Conservation (phyloP, 176 grass and related monocot genomes). For the Canna indica region DNA sequence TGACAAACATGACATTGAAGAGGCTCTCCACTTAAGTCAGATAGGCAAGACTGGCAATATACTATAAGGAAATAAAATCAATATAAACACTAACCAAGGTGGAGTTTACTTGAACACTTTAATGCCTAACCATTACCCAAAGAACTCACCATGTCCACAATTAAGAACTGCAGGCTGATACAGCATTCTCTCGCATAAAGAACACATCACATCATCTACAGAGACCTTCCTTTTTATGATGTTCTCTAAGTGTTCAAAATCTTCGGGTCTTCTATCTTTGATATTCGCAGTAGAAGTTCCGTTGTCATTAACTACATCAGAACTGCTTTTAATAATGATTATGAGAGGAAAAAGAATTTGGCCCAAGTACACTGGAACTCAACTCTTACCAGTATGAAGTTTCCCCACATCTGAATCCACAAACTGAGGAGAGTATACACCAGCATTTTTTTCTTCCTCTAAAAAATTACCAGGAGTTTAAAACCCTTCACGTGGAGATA, state of each 20-base stretch:
- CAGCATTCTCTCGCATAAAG: slow-evolving; percentile 52
- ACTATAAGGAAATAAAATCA: slow-evolving; percentile 38
- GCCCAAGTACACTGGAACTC: background rate
- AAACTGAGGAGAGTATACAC: slow-evolving; percentile 59
- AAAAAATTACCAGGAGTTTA: background rate
- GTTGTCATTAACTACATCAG: background rate
- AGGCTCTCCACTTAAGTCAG: slow-evolving; percentile 31
- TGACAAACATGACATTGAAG: slow-evolving; percentile 63
- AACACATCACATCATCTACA: slow-evolving; percentile 52
- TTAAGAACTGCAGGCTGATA: slow-evolving; percentile 85
- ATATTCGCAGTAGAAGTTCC: background rate
- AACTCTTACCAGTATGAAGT: slow-evolving; percentile 39
- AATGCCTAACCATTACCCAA: slow-evolving; percentile 18
- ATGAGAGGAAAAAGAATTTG: background rate
- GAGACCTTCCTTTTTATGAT: slow-evolving; percentile 35
- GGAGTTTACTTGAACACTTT: background rate
- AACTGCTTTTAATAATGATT: background rate
- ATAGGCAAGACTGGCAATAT: slow-evolving; percentile 48
- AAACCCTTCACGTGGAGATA: background rate
- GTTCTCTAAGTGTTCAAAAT: background rate
- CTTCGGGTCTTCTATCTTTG: background rate
- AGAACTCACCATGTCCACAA: slow-evolving; percentile 81
- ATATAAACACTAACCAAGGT: background rate
- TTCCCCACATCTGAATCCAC: slow-evolving; percentile 28
- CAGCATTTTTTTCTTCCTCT: slow-evolving; percentile 47